phyloP scores from a whole-genome alignment of 1,139 yeast genomes.

The Lizanozyma gosingica region DNA sequence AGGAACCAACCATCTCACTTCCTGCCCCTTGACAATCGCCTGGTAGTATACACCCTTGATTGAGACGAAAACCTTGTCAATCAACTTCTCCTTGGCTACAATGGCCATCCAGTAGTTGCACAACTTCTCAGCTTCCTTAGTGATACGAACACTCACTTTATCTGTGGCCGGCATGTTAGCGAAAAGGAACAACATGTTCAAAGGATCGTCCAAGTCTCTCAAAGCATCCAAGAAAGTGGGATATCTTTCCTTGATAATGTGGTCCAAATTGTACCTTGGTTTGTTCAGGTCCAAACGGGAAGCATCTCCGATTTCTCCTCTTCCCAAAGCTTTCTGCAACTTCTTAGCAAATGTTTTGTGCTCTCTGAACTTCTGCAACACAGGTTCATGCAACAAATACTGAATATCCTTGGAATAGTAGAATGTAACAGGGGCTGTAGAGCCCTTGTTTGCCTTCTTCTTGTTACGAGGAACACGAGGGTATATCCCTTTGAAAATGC shows the following conservation, averaged over 20 bases:
- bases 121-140: constrained; percentile 76
- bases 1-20: constrained; percentile 92
- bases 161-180: constrained; percentile 94
- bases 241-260: constrained; percentile 87
- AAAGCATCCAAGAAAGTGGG: constrained; percentile 90
- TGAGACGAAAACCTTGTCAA: constrained; percentile 88
- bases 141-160: constrained; percentile 67
- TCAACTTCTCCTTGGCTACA: constrained; percentile 73
- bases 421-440: constrained; percentile 92
- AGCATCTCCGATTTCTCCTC: constrained; percentile 88
- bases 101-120: constrained; percentile 95
- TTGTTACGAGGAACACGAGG: constrained; percentile 96
- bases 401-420: constrained; percentile 92
- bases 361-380: constrained; percentile 83
- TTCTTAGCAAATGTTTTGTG: constrained; percentile 92
- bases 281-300: constrained; percentile 73
- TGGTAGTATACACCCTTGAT: constrained; percentile 96
- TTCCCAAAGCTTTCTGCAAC: constrained; percentile 80
- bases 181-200: constrained; percentile 88
- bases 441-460: constrained; percentile 95
- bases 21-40: constrained; percentile 85
- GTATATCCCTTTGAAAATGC: constrained; percentile 92
- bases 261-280: constrained; percentile 81
- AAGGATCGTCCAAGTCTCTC: constrained; percentile 90
- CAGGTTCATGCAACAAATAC: constrained; percentile 92